phyloP scores from a whole-genome alignment of 164 flowering plant genomes.

The Akebia trifoliata region DNA sequence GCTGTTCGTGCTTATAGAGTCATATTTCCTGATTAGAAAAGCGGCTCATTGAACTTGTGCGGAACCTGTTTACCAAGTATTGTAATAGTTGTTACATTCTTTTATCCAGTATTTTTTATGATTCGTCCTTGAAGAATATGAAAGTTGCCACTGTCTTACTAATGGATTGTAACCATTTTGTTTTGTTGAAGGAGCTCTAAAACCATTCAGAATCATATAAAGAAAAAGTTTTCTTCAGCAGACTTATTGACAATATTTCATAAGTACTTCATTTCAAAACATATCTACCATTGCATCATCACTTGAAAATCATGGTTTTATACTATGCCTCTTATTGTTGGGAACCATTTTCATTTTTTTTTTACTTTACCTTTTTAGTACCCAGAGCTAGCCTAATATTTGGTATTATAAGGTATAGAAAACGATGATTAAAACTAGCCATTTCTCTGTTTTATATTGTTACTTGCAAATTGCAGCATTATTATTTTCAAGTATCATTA shows the following conservation, averaged over 20 bases:
- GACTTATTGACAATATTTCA: conserved; percentile 53
- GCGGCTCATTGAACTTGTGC: conserved; percentile 59
- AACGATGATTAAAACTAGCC: neutral
- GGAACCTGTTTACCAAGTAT: conserved; percentile 54
- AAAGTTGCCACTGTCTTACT: neutral
- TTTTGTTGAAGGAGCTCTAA: conserved; percentile 62
- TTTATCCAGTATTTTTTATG: neutral
- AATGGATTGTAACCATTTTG: conserved; percentile 10
- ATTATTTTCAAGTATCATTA: too few species aligned
- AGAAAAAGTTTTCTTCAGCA: conserved; percentile 39
- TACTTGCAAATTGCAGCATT: too few species aligned
- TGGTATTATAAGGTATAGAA: too few species aligned
- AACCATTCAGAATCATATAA: conserved; percentile 41
- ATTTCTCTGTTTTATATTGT: neutral
- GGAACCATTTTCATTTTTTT: too few species aligned
- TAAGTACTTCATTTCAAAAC: conserved; percentile 32
- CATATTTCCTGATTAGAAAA: conserved; percentile 79
- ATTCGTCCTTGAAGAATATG: neutral
- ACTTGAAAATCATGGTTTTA: conserved; percentile 1
- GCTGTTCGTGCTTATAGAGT: conserved; percentile 81
- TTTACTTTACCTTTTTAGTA: neutral
- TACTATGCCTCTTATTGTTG: neutral
- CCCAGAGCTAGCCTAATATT: neutral
- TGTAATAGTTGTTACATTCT: neutral
- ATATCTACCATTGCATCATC: neutral